These are phyloP conservation scores for Beauveria rudraprayagi DNA, from an alignment of 2,329 filamentous ascomycete genomes.

Conservation along the genomic window DNA sequence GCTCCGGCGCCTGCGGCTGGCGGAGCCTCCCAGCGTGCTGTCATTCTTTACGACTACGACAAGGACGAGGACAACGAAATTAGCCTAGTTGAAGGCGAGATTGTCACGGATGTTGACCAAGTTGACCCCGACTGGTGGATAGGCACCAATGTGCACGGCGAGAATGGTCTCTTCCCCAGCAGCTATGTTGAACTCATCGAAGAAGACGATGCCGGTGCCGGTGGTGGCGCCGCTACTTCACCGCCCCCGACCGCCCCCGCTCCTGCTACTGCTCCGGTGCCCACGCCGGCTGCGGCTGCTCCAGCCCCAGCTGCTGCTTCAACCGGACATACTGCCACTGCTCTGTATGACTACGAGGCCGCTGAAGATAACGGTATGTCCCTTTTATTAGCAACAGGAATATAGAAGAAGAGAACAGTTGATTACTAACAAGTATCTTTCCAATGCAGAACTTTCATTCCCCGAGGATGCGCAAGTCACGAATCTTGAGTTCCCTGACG, in stretches of 20 bases:
- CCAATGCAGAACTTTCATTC: slow-evolving; percentile 60
- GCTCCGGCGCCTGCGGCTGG: slow-evolving; percentile 9
- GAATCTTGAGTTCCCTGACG: slow-evolving; percentile 87
- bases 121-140: slow-evolving; percentile 99
- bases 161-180: slow-evolving; percentile 87
- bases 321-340: slow-evolving; percentile 63
- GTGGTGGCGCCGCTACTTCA: slow-evolving; percentile 21
- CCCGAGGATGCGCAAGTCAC: slow-evolving; percentile 79
- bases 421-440: slow-evolving; percentile 27
- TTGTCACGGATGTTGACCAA: slow-evolving; percentile 89
- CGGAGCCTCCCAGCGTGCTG: slow-evolving; percentile 49
- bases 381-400: neutral
- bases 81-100: slow-evolving; percentile 79
- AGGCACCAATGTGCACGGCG: slow-evolving; percentile 77
- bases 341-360: slow-evolving; percentile 92
- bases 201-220: slow-evolving; percentile 39
- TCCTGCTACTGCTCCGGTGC: slow-evolving; percentile 26
- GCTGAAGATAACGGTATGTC: slow-evolving; percentile 78
- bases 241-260: slow-evolving; percentile 27
- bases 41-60: slow-evolving; percentile 92
- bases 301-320: slow-evolving; percentile 26
- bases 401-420: neutral
- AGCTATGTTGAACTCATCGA: slow-evolving; percentile 90
- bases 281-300: slow-evolving; percentile 31
- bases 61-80: slow-evolving; percentile 97